phyloP scores from a whole-genome alignment of 192 early-diverging fungal species.

The Coemansia reversa region DNA sequence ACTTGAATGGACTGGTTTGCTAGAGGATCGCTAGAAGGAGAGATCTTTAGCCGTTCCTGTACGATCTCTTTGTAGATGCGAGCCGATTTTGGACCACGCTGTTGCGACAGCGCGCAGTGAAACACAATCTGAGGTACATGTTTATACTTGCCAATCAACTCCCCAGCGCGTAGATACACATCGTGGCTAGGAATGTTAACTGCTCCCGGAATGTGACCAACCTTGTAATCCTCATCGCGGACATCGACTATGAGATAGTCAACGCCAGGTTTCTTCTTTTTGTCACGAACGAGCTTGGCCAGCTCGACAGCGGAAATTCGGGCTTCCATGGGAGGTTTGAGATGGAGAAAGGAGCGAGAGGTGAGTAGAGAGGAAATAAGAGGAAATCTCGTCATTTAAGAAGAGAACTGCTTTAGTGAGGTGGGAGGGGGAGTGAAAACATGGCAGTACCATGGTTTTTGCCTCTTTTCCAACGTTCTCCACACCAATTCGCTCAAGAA shows the following conservation, averaged over 20 bases:
- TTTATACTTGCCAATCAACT: slow-evolving; percentile 55
- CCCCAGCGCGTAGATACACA: slow-evolving; percentile 52
- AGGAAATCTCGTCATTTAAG: slow-evolving; percentile 4
- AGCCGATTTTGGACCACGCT: slow-evolving; percentile 74
- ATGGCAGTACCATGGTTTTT: no score
- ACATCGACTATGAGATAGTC: slow-evolving; percentile 81
- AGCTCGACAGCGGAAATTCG: slow-evolving; percentile 50
- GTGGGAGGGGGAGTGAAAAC: background rate
- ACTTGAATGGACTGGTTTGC: slow-evolving; percentile 57
- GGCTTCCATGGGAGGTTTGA: slow-evolving; percentile 2
- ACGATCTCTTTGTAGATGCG: slow-evolving; percentile 59
- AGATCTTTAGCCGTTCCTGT: slow-evolving; percentile 14
- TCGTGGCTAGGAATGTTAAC: slow-evolving; percentile 72
- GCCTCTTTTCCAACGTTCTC: no score
- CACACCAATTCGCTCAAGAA: background rate
- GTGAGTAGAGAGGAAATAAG: background rate
- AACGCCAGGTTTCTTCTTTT: slow-evolving; percentile 54
- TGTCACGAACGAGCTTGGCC: slow-evolving; percentile 58
- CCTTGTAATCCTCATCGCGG: slow-evolving; percentile 58
- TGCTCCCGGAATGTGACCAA: slow-evolving; percentile 78
- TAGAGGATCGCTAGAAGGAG: slow-evolving; percentile 11
- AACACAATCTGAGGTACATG: slow-evolving; percentile 71
- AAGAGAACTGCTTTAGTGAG: slow-evolving; percentile 1
- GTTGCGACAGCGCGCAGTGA: slow-evolving; percentile 87
- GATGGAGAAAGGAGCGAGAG: background rate